Evolutionary conservation across 495 filamentous ascomycete genomes (phyloP).

Genomic region (Extremus antarcticus): DNA sequence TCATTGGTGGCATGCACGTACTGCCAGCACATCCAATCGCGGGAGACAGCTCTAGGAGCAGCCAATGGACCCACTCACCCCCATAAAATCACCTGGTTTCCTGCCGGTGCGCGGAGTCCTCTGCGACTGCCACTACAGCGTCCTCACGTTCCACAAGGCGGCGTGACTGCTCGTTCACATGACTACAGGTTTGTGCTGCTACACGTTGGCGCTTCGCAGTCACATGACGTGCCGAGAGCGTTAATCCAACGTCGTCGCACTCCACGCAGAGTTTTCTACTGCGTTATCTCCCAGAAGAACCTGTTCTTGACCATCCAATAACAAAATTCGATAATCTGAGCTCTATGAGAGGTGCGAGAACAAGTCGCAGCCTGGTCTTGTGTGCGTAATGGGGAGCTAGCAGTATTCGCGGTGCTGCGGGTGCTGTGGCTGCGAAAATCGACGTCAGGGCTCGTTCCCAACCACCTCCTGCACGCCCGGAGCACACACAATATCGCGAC

Average conservation of each 20-base stretch:
- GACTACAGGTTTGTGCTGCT: conserved; percentile 6
- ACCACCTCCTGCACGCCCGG: conserved; percentile 3
- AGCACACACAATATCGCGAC: conserved; percentile 1
- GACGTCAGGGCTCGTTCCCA: conserved; percentile 10
- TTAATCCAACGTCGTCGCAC: background rate
- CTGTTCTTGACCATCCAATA: background rate
- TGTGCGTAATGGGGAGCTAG: background rate
- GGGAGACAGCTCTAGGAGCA: background rate
- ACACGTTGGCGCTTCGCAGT: conserved; percentile 1
- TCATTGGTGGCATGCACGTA: background rate
- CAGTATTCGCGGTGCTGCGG: background rate
- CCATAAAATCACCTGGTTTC: background rate
- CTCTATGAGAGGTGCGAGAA: background rate
- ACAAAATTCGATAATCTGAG: background rate
- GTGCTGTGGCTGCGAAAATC: background rate
- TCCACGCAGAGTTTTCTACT: background rate
- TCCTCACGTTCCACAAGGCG: background rate
- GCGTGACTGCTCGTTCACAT: conserved; percentile 10
- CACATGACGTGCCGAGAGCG: background rate
- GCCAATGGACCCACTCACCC: background rate
- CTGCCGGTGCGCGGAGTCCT: background rate
- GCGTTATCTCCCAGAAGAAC: background rate
- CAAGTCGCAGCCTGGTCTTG: background rate
- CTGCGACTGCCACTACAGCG: background rate
- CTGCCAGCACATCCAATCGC: background rate